Percentiles rank a stretch among this genome's conserved stretches.
These are phyloP conservation scores for Pichia sp. DNA, from an alignment of 1,139 yeast species.

Conservation along the genomic window DNA sequence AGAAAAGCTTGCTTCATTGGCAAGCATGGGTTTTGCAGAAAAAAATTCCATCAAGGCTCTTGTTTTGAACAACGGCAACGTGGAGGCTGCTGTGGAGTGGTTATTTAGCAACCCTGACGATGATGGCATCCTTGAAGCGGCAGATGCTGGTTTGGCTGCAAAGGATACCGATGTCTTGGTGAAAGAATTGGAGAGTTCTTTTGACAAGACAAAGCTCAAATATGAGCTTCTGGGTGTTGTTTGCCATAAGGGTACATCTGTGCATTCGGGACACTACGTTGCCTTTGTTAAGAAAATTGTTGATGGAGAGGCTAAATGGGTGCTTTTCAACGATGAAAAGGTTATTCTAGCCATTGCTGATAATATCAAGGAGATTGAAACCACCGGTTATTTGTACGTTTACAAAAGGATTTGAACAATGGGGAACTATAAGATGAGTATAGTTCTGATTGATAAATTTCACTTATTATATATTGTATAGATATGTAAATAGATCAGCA, in stretches of 20 bases:
- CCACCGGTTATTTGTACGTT: slow-evolving; percentile 60
- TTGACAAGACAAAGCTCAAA: slow-evolving; percentile 17
- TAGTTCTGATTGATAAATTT: background rate
- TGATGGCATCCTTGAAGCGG: slow-evolving; percentile 39
- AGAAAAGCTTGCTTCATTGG: slow-evolving; percentile 48
- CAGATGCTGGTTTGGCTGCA: slow-evolving; percentile 20
- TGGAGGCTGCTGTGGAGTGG: slow-evolving; percentile 87
- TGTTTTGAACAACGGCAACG: slow-evolving; percentile 51
- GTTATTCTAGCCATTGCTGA: slow-evolving; percentile 68
- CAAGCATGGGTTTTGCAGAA: slow-evolving; percentile 73
- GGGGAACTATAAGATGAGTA: background rate
- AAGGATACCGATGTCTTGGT: slow-evolving; percentile 12
- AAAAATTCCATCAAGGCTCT: slow-evolving; percentile 69
- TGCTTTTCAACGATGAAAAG: slow-evolving; percentile 88
- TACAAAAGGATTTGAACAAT: slow-evolving; percentile 33
- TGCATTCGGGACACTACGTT: slow-evolving; percentile 96
- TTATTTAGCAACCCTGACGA: slow-evolving; percentile 74
- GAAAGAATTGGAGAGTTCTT: slow-evolving; percentile 19
- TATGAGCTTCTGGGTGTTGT: slow-evolving; percentile 70
- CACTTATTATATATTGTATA: background rate
- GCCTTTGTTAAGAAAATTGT: slow-evolving; percentile 58
- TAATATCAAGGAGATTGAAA: slow-evolving; percentile 55
- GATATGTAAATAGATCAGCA: background rate
- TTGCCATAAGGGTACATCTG: slow-evolving; percentile 92
- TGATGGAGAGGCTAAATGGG: slow-evolving; percentile 57